Evolutionary conservation across 83 land plant genomes (phyloP).

Genomic region (Isoetes engelmannii): DNA sequence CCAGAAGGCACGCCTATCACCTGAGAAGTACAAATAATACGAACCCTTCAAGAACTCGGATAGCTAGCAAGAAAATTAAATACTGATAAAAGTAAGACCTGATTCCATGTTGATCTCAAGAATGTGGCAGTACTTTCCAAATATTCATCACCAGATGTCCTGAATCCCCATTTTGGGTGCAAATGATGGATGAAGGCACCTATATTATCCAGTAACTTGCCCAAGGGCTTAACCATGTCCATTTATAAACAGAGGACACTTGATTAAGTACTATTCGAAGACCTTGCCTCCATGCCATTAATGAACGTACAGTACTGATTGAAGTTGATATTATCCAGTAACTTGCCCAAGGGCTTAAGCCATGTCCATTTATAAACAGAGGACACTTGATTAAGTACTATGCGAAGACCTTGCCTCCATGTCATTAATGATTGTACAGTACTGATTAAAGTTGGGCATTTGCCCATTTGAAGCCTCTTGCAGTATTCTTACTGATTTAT

Average conservation of each 20-base stretch:
- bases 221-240: constrained; percentile 47
- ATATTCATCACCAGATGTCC: constrained; percentile 50
- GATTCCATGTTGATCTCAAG: constrained; percentile 64
- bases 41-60: background rate
- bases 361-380: no score
- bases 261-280: constrained; percentile 49
- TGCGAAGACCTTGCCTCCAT: no score
- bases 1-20: constrained; percentile 89
- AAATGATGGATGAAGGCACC: constrained; percentile 46
- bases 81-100: constrained; percentile 38
- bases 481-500: constrained; percentile 48
- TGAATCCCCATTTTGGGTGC: constrained; percentile 67
- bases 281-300: constrained; percentile 78
- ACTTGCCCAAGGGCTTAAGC: no score
- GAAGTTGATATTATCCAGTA: constrained; percentile 7
- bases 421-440: no score
- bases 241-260: constrained; percentile 36
- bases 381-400: no score
- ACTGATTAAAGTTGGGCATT: constrained; percentile 84
- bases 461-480: constrained; percentile 95
- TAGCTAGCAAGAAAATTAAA: background rate
- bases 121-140: constrained; percentile 76
- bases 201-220: constrained; percentile 47
- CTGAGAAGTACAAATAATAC: constrained; percentile 25
- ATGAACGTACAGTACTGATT: constrained; percentile 73